Evolutionary conservation across 352 stramenopile species (phyloP).

Genomic region (Phytophthora multivora): DNA sequence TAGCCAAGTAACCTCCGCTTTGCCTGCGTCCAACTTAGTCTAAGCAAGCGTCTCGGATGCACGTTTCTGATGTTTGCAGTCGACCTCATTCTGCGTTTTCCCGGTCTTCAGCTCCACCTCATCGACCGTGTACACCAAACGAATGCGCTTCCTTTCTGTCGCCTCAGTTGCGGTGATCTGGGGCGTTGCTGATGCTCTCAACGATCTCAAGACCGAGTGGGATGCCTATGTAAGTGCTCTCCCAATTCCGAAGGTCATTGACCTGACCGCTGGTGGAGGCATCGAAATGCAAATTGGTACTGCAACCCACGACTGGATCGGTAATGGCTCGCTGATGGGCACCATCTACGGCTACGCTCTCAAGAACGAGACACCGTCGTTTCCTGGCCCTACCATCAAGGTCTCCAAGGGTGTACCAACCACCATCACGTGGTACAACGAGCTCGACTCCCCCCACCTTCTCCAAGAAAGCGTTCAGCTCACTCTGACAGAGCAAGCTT

Average conservation of each 20-base stretch:
- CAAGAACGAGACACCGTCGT: constrained; percentile 38
- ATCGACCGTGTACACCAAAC: background rate
- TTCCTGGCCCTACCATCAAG: constrained; percentile 44
- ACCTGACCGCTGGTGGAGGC: constrained; percentile 36
- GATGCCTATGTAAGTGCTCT: constrained; percentile 44
- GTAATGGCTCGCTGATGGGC: constrained; percentile 29
- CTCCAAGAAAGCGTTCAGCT: constrained; percentile 43
- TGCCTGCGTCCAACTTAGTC: too few species aligned
- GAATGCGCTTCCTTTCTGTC: background rate
- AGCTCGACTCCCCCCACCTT: constrained; percentile 40
- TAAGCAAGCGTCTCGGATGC: too few species aligned
- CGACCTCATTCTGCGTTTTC: constrained; percentile 25
- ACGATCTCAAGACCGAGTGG: constrained; percentile 48
- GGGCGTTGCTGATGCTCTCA: constrained; percentile 15
- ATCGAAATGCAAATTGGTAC: constrained; percentile 50
- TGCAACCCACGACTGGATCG: constrained; percentile 41
- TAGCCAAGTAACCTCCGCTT: too few species aligned
- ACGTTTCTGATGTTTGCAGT: too few species aligned
- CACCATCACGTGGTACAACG: constrained; percentile 50
- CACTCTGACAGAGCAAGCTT: constrained; percentile 37
- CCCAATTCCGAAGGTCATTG: constrained; percentile 45
- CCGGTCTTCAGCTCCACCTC: constrained; percentile 24
- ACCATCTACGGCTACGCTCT: constrained; percentile 49
- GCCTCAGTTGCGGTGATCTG: background rate
- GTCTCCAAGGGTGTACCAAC: constrained; percentile 38